Evolutionary conservation across 257 asterid species (phyloP), one percentile per base, ranked within the genome.

Genomic region (Salvia hispanica): DNA sequence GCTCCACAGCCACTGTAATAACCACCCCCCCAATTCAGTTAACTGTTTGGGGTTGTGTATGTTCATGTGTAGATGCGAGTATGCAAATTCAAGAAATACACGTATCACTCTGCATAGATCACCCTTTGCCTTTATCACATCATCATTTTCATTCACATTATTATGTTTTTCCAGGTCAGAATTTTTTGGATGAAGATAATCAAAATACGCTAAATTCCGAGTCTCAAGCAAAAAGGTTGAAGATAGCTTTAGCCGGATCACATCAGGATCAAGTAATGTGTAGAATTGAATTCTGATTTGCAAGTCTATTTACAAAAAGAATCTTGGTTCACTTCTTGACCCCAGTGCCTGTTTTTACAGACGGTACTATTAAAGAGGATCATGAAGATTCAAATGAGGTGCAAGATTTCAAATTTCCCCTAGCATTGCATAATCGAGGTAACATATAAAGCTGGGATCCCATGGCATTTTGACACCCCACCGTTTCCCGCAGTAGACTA

Each of bases 221-320:
- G 60, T 56, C 80, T 36, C 78, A 3, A 46, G 67, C 82, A 11
- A 78, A 78, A 75, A 62, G 73, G 67, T 21, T 59, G 65, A 81
- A 65, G 75, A 62, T 43, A 44, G 64, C 74, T 68, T 15, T 31
- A 3, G 75, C 61, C 28, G 69, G 70, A 69, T 78, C 73, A 10
- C 60, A 16, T 61, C 68, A 56, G 7, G 76, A 74, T 53, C 79
- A 75, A 69, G 86, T 78, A 81, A 78, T 64, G 37, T 16, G 15
- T 40, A 14, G 65, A 66, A 7, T 74, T 57, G 9, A 47, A 45
- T 36, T 63, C 16, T 36, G 13, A 7, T 58, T 57, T 54, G 37
- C 56, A n/a, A 48, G 45, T 65, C 46, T 48, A n/a, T 48, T 16
- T 46, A 28, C 9, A 12, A 21, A 48, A 16, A 8, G 8, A 45